Percentiles rank a stretch among this genome's conserved stretches.
Conservation (phyloP, 2,329 filamentous ascomycete genomes). For the Phialocephala sp. region DNA sequence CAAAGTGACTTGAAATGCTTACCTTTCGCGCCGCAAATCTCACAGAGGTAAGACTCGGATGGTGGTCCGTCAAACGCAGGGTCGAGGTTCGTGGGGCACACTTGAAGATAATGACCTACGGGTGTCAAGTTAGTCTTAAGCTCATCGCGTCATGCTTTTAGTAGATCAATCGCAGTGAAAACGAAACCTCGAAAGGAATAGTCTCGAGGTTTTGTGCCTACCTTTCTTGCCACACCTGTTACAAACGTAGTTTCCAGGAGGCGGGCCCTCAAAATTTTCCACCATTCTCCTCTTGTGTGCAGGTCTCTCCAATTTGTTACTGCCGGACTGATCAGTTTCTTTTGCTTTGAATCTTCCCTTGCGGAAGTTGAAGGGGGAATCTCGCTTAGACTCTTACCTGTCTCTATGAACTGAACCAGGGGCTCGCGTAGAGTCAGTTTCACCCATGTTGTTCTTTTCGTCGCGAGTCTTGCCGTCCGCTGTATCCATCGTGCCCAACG, state of each 20-base stretch:
- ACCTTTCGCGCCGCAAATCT: constrained; percentile 44
- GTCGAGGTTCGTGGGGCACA: constrained; percentile 52
- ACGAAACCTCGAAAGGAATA: neutral
- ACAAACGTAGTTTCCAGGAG: constrained; percentile 36
- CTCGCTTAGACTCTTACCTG: neutral
- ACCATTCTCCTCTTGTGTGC: constrained; percentile 2
- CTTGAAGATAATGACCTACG: constrained; percentile 47
- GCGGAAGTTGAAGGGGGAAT: neutral
- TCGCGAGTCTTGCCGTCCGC: neutral
- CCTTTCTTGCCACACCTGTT: constrained; percentile 36
- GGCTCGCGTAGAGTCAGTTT: neutral
- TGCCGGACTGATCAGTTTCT: neutral
- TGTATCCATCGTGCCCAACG: neutral
- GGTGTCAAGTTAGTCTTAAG: neutral
- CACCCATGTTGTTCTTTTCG: neutral
- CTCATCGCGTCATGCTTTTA: neutral
- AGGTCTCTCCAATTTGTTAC: neutral
- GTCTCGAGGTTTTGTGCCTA: constrained; percentile 20
- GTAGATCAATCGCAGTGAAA: neutral
- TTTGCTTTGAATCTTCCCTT: neutral
- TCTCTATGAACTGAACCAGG: neutral
- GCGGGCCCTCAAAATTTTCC: constrained; percentile 20
- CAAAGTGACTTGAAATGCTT: constrained; percentile 47
- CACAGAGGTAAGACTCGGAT: constrained; percentile 43
- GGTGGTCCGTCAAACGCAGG: constrained; percentile 46